Conservation (phyloP, 192 early-diverging fungal genomes). For the Coemansia sp. region DNA sequence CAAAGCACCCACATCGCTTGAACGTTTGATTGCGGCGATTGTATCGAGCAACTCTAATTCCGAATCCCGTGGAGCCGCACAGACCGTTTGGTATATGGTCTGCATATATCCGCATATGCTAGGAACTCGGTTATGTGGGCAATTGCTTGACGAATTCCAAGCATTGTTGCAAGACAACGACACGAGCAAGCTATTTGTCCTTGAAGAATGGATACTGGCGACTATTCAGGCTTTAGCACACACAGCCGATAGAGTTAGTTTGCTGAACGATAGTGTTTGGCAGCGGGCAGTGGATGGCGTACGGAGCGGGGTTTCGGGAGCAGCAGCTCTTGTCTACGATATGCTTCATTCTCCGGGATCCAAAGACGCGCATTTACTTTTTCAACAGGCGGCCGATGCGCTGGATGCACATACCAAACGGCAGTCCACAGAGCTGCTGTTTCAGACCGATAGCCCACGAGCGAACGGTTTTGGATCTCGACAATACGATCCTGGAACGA, state of each 20-base stretch:
- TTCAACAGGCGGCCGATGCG: constrained; percentile 32
- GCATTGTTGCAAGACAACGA: constrained; percentile 24
- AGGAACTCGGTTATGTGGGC: constrained; percentile 8
- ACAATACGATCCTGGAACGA: constrained; percentile 10
- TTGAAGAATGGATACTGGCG: constrained; percentile 44
- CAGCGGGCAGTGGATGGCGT: constrained; percentile 34
- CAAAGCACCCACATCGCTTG: constrained; percentile 26
- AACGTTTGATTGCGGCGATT: constrained; percentile 26
- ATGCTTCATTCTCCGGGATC: constrained; percentile 14
- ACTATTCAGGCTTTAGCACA: constrained; percentile 6
- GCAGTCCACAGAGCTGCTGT: background rate
- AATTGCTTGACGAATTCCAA: constrained; percentile 17
- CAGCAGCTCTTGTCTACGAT: constrained; percentile 25
- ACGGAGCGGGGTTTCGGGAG: constrained; percentile 28
- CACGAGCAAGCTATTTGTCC: constrained; percentile 23
- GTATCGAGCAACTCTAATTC: constrained; percentile 18
- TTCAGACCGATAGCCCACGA: too few species aligned
- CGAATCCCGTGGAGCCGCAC: constrained; percentile 36
- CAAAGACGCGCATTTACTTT: constrained; percentile 16
- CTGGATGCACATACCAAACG: constrained; percentile 10
- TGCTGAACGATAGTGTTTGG: constrained; percentile 25
- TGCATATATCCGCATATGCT: constrained; percentile 26
- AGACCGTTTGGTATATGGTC: constrained; percentile 37
- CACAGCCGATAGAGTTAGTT: too few species aligned
- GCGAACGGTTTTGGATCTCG: too few species aligned